Conservation (phyloP, 371 early-diverging fungal genomes). For the Actinomucor elegans region DNA sequence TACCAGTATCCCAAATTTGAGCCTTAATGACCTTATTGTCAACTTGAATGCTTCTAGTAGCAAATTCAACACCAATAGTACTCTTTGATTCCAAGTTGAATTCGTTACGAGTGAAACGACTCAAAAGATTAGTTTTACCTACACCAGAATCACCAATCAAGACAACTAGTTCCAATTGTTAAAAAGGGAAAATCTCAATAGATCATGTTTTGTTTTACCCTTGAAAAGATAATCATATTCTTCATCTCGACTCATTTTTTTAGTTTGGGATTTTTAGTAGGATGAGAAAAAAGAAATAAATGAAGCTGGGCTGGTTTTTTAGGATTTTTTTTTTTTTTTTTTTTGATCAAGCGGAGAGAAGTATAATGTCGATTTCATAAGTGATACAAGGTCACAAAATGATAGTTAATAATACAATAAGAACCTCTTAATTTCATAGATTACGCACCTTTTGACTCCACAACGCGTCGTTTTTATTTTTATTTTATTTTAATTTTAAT, state of each 20-base stretch:
- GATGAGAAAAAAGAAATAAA: too few species aligned
- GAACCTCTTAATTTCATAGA: too few species aligned
- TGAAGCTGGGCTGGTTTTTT: too few species aligned
- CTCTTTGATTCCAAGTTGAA: conserved; percentile 97
- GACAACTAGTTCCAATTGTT: conserved; percentile 72
- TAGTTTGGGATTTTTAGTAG: too few species aligned
- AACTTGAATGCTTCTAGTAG: conserved; percentile 94
- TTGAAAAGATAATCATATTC: conserved; percentile 38
- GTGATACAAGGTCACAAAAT: too few species aligned
- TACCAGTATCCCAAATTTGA: conserved; percentile 95
- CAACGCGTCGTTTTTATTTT: too few species aligned
- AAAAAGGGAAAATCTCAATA: not conserved
- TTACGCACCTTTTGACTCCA: too few species aligned
- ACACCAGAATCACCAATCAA: conserved; percentile 99
- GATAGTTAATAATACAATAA: too few species aligned
- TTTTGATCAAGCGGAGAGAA: too few species aligned
- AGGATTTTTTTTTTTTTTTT: too few species aligned
- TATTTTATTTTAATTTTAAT: too few species aligned
- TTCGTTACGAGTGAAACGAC: conserved; percentile 96
- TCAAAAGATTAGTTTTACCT: conserved; percentile 98
- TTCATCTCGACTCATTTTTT: conserved; percentile 29
- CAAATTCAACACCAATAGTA: conserved; percentile 99
- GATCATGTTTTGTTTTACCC: conserved; percentile 8
- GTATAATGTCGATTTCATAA: too few species aligned
- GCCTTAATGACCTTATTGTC: conserved; percentile 96